These are phyloP conservation scores for Colletotrichum liriopes DNA, from an alignment of 2,329 filamentous ascomycete genomes.

Conservation along the genomic window DNA sequence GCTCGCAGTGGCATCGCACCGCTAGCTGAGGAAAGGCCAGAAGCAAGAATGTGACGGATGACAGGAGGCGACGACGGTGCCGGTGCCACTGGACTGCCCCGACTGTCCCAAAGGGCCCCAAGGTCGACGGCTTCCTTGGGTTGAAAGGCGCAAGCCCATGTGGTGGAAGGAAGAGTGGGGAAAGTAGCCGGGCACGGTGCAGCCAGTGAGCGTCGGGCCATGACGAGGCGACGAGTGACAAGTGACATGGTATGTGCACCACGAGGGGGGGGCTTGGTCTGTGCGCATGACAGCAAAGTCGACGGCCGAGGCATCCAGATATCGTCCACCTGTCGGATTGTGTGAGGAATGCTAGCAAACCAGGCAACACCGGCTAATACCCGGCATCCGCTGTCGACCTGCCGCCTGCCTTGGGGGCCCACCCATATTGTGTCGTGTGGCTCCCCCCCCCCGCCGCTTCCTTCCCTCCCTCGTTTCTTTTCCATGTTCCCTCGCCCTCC, in stretches of 20 bases:
- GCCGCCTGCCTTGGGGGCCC: background rate
- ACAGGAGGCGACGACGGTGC: background rate
- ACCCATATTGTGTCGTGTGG: constrained; percentile 2
- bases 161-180: background rate
- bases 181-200: constrained; percentile 25
- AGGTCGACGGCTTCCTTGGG: background rate
- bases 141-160: background rate
- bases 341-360: no score
- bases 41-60: background rate
- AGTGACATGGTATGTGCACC: constrained; percentile 15
- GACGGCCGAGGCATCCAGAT: background rate
- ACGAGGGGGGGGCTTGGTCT: background rate
- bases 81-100: background rate
- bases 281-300: constrained; percentile 22
- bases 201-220: constrained; percentile 33
- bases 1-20: background rate
- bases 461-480: constrained; percentile 43
- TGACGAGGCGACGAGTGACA: constrained; percentile 41
- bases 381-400: background rate
- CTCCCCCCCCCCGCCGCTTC: constrained; percentile 6
- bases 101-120: background rate
- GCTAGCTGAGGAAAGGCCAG: background rate
- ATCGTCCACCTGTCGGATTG: background rate
- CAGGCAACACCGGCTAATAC: background rate
- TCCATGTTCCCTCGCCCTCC: constrained; percentile 32